A percentile compares a stretch with the other conserved stretches of the same genome.
These are phyloP conservation scores for Tremella mesenterica DNA, from an alignment of 768 basidiomycete genomes.

Conservation along the genomic window DNA sequence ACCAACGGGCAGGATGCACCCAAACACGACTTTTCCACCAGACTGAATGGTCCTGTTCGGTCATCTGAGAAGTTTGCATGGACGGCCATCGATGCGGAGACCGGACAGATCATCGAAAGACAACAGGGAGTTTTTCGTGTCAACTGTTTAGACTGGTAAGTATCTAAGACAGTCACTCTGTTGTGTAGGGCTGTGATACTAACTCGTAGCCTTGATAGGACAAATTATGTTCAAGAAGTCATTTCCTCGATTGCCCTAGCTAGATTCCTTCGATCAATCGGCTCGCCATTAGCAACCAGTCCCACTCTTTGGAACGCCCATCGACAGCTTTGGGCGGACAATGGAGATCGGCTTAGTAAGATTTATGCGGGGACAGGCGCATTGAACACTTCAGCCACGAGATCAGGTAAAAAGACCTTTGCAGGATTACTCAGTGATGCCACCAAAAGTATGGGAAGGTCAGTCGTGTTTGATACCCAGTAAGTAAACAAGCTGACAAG, in stretches of 20 bases:
- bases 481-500: background rate
- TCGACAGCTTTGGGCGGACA: constrained; percentile 85
- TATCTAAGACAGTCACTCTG: background rate
- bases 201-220: constrained; percentile 73
- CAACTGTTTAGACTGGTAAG: constrained; percentile 44
- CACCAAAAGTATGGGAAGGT: constrained; percentile 65
- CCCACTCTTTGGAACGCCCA: constrained; percentile 68
- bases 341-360: constrained; percentile 54
- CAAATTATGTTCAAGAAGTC: constrained; percentile 95
- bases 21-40: constrained; percentile 57
- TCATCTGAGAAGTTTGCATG: constrained; percentile 75
- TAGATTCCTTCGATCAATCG: constrained; percentile 69
- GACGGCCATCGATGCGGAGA: constrained; percentile 46
- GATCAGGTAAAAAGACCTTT: constrained; percentile 86
- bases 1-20: constrained; percentile 81
- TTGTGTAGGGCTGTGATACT: constrained; percentile 4
- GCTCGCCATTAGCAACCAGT: constrained; percentile 55
- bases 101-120: constrained; percentile 53
- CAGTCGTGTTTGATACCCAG: constrained; percentile 1
- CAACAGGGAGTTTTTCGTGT: constrained; percentile 76
- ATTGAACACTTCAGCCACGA: constrained; percentile 89
- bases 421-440: constrained; percentile 93
- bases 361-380: constrained; percentile 79
- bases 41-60: constrained; percentile 43
- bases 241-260: constrained; percentile 72